Percentiles rank a stretch among this genome's conserved stretches.
phyloP scores from a whole-genome alignment of 1,284 basidiomycete species.

The Psilocybe mexicana region DNA sequence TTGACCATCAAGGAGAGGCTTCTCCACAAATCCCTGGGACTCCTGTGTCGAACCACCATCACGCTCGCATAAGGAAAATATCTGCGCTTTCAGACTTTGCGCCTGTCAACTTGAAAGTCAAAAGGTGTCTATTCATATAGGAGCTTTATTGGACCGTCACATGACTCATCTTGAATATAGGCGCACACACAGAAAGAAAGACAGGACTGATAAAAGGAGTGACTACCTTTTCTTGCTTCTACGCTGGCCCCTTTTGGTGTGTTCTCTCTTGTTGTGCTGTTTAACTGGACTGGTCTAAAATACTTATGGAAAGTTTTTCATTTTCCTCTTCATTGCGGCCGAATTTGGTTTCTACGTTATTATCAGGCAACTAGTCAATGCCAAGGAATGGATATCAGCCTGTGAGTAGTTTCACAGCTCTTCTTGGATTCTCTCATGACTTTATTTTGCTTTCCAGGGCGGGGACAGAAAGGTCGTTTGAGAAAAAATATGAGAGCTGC shows the following conservation, averaged over 20 bases:
- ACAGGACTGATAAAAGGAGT: conserved; percentile 54
- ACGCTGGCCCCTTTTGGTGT: conserved; percentile 87
- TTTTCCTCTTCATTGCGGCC: conserved; percentile 82
- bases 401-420: conserved; percentile 52
- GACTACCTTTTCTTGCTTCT: conserved; percentile 83
- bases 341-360: conserved; percentile 89
- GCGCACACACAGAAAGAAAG: conserved; percentile 40
- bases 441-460: conserved; percentile 48
- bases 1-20: conserved; percentile 41
- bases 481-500: conserved; percentile 77
- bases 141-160: neutral
- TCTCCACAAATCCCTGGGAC: conserved; percentile 37
- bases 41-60: conserved; percentile 31
- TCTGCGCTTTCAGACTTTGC: conserved; percentile 92
- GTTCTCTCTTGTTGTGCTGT: conserved; percentile 24
- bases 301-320: conserved; percentile 56
- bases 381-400: conserved; percentile 73
- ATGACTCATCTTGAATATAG: neutral
- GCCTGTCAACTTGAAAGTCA: conserved; percentile 83
- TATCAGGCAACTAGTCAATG: conserved; percentile 89
- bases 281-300: neutral
- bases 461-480: conserved; percentile 80
- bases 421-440: neutral
- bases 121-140: conserved; percentile 45
- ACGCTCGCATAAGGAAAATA: conserved; percentile 65